Percentiles rank a stretch among this genome's conserved stretches.
Evolutionary conservation across 164 flowering plant species (phyloP).

Genomic region (Magnolia officinalis): DNA sequence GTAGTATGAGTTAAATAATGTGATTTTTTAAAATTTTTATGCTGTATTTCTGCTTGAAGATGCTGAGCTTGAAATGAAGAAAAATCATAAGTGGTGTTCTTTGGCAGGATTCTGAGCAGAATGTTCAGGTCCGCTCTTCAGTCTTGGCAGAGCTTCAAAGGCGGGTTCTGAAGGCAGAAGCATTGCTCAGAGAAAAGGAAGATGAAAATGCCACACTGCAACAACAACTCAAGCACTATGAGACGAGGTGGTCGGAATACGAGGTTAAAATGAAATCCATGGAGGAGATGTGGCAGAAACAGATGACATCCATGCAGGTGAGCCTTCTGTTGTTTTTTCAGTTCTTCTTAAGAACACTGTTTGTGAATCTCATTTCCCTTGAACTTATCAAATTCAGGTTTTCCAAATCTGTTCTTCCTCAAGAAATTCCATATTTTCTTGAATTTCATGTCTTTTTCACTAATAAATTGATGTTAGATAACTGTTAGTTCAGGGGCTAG

Average conservation of each 20-base stretch:
- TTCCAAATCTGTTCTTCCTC: neutral
- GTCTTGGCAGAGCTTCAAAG: slow-evolving; percentile 53
- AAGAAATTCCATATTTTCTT: neutral
- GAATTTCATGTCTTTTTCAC: neutral
- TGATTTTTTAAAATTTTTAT: neutral
- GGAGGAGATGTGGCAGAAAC: slow-evolving; percentile 87
- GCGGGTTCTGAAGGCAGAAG: slow-evolving; percentile 60
- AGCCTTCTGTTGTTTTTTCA: slow-evolving; percentile 17
- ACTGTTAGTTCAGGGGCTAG: too few species aligned
- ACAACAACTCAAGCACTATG: slow-evolving; percentile 49
- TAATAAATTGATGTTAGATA: too few species aligned
- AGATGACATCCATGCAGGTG: slow-evolving; percentile 77
- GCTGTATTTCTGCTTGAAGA: slow-evolving; percentile 7
- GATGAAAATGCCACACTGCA: slow-evolving; percentile 65
- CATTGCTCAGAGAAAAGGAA: slow-evolving; percentile 58
- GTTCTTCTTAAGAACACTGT: neutral
- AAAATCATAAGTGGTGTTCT: neutral
- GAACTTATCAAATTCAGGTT: neutral
- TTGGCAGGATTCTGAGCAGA: slow-evolving; percentile 43
- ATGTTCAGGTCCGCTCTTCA: slow-evolving; percentile 30
- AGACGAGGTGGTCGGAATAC: slow-evolving; percentile 64
- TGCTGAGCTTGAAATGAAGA: slow-evolving; percentile 1
- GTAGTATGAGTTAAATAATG: too few species aligned
- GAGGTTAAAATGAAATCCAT: slow-evolving; percentile 77
- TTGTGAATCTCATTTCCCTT: neutral